Evolutionary conservation across 768 basidiomycete species (phyloP).

Genomic region (Postia placenta): DNA sequence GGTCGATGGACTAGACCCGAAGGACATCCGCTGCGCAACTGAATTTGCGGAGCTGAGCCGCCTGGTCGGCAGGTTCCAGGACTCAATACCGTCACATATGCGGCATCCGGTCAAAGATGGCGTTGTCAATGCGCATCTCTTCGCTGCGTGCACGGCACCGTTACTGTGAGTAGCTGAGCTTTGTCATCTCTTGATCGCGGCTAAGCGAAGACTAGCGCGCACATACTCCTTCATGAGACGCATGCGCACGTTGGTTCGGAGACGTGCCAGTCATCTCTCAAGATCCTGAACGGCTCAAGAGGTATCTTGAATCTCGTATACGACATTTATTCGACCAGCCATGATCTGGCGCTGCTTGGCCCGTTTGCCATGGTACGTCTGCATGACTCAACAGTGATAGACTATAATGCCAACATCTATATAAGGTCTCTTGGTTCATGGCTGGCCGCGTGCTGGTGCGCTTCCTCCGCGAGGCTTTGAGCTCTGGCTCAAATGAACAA

Average conservation of each 20-base stretch:
- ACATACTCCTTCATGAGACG: slow-evolving; percentile 69
- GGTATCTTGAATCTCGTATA: slow-evolving; percentile 64
- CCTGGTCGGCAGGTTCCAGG: slow-evolving; percentile 47
- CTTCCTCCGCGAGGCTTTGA: slow-evolving; percentile 58
- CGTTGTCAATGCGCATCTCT: slow-evolving; percentile 57
- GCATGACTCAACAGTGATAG: neutral
- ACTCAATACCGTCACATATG: slow-evolving; percentile 50
- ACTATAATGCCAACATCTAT: no score
- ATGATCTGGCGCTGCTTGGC: slow-evolving; percentile 63
- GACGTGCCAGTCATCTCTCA: slow-evolving; percentile 63
- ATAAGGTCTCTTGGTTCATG: slow-evolving; percentile 47
- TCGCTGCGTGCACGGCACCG: slow-evolving; percentile 24
- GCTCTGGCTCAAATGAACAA: slow-evolving; percentile 52
- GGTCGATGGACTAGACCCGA: slow-evolving; percentile 18
- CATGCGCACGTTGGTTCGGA: slow-evolving; percentile 55
- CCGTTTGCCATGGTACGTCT: slow-evolving; percentile 55
- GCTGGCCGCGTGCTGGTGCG: slow-evolving; percentile 61
- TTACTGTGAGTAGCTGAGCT: slow-evolving; percentile 13
- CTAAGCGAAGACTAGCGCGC: slow-evolving; percentile 41
- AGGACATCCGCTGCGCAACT: slow-evolving; percentile 51
- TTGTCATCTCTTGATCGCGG: slow-evolving; percentile 20
- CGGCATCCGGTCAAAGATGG: slow-evolving; percentile 45
- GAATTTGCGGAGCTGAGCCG: slow-evolving; percentile 61
- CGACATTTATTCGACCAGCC: slow-evolving; percentile 62
- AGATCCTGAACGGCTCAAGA: slow-evolving; percentile 61